A percentile compares a stretch with the other conserved stretches of the same genome.
Conservation (phyloP, 2,329 filamentous ascomycete species). For the Aspergillus transmontanensis region DNA sequence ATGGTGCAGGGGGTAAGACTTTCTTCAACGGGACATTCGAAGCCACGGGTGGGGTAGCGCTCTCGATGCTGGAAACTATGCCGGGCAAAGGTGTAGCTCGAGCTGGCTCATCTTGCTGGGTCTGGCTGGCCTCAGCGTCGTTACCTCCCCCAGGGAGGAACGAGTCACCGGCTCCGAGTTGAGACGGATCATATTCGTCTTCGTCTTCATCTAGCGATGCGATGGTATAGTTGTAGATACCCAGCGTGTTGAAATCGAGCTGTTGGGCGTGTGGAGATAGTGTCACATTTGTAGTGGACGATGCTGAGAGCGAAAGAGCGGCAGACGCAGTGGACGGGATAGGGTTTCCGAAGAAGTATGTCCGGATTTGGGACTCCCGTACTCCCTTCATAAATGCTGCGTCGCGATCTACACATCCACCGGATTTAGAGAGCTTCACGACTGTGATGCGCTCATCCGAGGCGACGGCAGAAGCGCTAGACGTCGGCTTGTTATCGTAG, state of each 20-base stretch:
- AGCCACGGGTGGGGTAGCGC: constrained; percentile 19
- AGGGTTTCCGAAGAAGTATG: constrained; percentile 89
- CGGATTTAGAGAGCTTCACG: constrained; percentile 79
- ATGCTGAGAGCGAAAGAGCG: constrained; percentile 36
- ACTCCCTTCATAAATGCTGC: constrained; percentile 71
- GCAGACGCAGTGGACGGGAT: constrained; percentile 42
- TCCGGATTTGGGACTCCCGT: constrained; percentile 76
- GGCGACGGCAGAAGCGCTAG: constrained; percentile 46
- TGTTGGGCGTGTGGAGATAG: constrained; percentile 87
- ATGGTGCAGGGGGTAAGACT: constrained; percentile 62
- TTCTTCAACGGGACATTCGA: constrained; percentile 55
- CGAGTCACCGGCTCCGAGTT: constrained; percentile 33
- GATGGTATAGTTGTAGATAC: constrained; percentile 71
- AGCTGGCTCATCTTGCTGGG: constrained; percentile 21
- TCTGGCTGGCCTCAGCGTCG: constrained; percentile 24
- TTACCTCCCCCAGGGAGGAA: constrained; percentile 38
- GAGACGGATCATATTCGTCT: constrained; percentile 46
- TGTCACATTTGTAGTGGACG: constrained; percentile 60
- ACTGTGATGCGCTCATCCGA: constrained; percentile 71
- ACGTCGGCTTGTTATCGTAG: constrained; percentile 59
- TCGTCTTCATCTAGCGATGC: constrained; percentile 57
- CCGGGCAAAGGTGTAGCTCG: constrained; percentile 26
- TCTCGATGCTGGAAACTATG: constrained; percentile 23
- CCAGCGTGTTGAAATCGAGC: constrained; percentile 73
- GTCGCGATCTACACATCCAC: constrained; percentile 79